phyloP scores from a whole-genome alignment of 176 grass and related monocot species.

The Musa schizocarpa region DNA sequence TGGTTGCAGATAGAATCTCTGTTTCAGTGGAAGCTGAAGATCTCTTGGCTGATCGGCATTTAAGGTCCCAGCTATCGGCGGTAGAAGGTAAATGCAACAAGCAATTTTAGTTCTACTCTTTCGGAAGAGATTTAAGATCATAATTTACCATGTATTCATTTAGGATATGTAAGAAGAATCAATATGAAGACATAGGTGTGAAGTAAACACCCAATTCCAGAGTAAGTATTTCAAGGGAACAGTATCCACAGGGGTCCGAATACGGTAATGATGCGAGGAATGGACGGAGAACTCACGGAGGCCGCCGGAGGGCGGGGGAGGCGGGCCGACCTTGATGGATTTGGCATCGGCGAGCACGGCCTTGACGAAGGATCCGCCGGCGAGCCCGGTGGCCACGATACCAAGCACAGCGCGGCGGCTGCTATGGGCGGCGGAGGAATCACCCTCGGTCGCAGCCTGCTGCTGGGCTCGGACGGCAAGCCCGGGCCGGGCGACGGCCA shows the following conservation, averaged over 20 bases:
- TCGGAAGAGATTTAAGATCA: too few species aligned
- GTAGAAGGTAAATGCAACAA: neutral
- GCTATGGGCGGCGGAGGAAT: slow-evolving; percentile 22
- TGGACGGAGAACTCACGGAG: slow-evolving; percentile 45
- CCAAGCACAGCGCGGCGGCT: slow-evolving; percentile 63
- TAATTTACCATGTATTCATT: too few species aligned
- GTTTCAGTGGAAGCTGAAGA: slow-evolving; percentile 39
- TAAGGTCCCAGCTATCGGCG: slow-evolving; percentile 45
- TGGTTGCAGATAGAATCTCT: slow-evolving; percentile 74
- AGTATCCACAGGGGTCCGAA: neutral
- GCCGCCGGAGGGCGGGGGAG: slow-evolving; percentile 59
- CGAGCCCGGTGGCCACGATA: slow-evolving; percentile 55
- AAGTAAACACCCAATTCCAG: too few species aligned
- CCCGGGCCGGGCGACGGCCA: slow-evolving; percentile 19
- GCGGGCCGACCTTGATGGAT: slow-evolving; percentile 28
- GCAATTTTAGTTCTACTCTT: neutral
- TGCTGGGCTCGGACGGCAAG: slow-evolving; percentile 40
- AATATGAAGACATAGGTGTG: too few species aligned
- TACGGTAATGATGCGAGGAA: neutral
- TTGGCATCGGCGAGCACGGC: slow-evolving; percentile 31
- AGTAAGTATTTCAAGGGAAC: neutral
- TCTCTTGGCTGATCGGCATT: slow-evolving; percentile 80
- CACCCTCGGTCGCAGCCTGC: slow-evolving; percentile 32
- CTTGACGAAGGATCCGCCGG: slow-evolving; percentile 42
- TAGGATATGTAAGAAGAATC: too few species aligned